Evolutionary conservation across 2,329 filamentous ascomycete genomes (phyloP), one percentile per base, ranked within the genome.

Genomic region (Colletotrichum neosansevieriae): DNA sequence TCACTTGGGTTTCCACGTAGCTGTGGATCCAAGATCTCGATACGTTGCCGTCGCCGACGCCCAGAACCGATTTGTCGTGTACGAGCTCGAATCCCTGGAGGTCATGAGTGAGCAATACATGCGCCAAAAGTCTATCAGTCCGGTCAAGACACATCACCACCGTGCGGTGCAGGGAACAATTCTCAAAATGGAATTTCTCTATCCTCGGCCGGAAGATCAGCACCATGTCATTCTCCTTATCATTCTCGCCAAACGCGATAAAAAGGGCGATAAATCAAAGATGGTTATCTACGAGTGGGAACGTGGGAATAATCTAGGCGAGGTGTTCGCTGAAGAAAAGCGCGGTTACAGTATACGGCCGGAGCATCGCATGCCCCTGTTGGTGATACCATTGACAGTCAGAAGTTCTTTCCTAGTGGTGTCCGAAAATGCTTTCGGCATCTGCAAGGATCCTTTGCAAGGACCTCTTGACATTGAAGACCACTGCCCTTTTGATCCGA

Each of bases 161-260:
- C 82, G 85, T 10, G 71, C 78, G 10, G 82, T 94, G 7, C 86
- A 89, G 7, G 94, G 93, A 1, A 84, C 90, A n/a, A 93, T 98
- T 63, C 85, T 95, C 73, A 92, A 93, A 73, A 90, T 98, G 84
- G 92, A 94, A 21, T 99, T 98, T 71, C 84, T 99, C 3, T 89
- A 92, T 67, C 92, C 94, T 7, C 84, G 85, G 10, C 79, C 86
- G 0, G 85, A 88, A 60, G 90, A 94, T 69, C 85, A 88, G 10
- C 84, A 90, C 61, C 89, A 90, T 73, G 87, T 97, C 49, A 90
- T 97, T n/a, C 84, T 98, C 3, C 81, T 97, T 11, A 80, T 97
- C 47, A 84, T 91, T 17, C 74, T 88, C 15, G 78, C 85, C 58
- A 80, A 79, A 36, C 79, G 81, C 36, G 84, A 85, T 1, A 77